A percentile compares a stretch with the other conserved stretches of the same genome.
Evolutionary conservation across 768 basidiomycete genomes (phyloP).

Genomic region (Fistulinella prunicolor): DNA sequence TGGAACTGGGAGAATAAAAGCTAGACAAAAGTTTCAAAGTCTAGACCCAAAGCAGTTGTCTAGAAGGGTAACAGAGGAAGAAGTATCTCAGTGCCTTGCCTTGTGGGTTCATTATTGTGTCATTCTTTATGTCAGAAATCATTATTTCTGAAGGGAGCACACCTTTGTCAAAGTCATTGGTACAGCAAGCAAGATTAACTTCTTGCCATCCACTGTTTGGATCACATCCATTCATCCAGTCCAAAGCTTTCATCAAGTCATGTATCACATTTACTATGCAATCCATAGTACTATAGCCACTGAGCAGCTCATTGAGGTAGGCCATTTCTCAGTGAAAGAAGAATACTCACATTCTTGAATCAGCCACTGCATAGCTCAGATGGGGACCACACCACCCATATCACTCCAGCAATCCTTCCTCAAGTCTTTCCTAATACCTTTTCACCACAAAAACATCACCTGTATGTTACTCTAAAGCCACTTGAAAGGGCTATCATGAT

Average conservation of each 20-base stretch:
- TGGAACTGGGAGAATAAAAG: conserved; percentile 33
- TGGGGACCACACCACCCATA: background rate
- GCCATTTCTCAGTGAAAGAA: background rate
- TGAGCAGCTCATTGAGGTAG: conserved; percentile 3
- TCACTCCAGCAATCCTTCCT: background rate
- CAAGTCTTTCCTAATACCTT: conserved; percentile 15
- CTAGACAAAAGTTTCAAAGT: background rate
- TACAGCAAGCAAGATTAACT: background rate
- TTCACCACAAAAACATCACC: conserved; percentile 19
- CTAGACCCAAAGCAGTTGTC: background rate
- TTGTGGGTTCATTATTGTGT: conserved; percentile 16
- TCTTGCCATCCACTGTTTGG: background rate
- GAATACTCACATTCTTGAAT: background rate
- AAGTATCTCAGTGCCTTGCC: background rate
- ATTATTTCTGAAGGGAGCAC: conserved; percentile 14
- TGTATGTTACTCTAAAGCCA: conserved; percentile 17
- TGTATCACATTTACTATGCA: conserved; percentile 26
- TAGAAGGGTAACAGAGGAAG: conserved; percentile 9
- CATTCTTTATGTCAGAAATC: background rate
- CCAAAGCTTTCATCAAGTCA: conserved; percentile 23
- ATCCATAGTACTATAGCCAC: conserved; percentile 11
- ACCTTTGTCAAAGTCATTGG: conserved; percentile 19
- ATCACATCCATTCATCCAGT: conserved; percentile 16
- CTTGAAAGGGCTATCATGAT: conserved; percentile 18
- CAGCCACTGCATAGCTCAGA: conserved; percentile 9